phyloP scores from a whole-genome alignment of 148 eudicot genomes.

The Tetragonia tetragonoides region DNA sequence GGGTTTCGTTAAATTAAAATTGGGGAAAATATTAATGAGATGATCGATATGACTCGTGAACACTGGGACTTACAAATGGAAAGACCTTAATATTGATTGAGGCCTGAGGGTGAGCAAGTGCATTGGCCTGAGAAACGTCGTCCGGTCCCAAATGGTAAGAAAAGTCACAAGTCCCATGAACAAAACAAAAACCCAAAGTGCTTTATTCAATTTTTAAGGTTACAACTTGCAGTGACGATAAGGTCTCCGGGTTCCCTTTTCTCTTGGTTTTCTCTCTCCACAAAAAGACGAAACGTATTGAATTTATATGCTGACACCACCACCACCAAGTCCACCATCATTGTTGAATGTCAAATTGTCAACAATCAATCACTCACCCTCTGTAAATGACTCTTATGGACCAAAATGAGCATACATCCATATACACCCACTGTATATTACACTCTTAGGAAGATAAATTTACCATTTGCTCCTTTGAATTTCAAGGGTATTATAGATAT shows the following conservation, averaged over 20 bases:
- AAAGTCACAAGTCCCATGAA: slow-evolving; percentile 16
- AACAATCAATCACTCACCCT: no score
- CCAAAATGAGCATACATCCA: no score
- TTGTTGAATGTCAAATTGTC: no score
- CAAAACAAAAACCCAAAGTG: background rate
- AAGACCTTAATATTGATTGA: background rate
- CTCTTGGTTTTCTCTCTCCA: background rate
- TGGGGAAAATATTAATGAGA: no score
- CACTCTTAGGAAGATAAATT: no score
- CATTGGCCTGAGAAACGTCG: background rate
- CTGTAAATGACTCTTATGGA: no score
- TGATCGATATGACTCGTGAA: slow-evolving; percentile 4
- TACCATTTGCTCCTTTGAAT: no score
- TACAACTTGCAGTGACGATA: slow-evolving; percentile 14
- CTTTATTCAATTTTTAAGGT: slow-evolving; percentile 13
- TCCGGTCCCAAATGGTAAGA: background rate
- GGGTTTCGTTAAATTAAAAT: no score
- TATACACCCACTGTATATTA: no score
- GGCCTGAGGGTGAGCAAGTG: slow-evolving; percentile 5
- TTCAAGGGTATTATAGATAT: no score
- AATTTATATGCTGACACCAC: background rate
- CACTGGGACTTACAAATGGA: background rate
- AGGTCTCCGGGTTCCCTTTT: background rate
- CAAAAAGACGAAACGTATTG: slow-evolving; percentile 6
- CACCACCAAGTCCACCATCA: background rate